These are phyloP conservation scores for Colletotrichum sp. DNA, from an alignment of 2,329 filamentous ascomycete genomes.

Conservation along the genomic window DNA sequence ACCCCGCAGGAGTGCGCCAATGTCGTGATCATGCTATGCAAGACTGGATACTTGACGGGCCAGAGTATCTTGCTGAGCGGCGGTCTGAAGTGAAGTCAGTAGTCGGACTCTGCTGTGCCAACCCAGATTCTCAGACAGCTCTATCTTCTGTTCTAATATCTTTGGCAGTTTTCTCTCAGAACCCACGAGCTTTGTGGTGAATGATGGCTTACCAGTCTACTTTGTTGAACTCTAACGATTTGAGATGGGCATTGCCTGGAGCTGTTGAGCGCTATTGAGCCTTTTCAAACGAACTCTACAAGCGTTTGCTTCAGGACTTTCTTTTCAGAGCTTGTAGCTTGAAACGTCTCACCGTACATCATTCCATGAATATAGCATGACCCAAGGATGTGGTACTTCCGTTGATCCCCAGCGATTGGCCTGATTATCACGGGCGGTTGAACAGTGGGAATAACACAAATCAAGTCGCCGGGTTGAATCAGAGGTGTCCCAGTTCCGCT, in stretches of 20 bases:
- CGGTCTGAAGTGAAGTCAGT: slow-evolving; percentile 48
- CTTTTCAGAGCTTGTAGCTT: not conserved
- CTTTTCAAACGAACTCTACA: not conserved
- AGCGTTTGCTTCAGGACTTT: not conserved
- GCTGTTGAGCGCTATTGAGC: no score
- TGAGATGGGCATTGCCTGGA: no score
- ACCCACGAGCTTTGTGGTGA: not conserved
- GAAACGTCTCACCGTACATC: not conserved
- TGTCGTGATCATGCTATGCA: slow-evolving; percentile 63
- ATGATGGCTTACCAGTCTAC: no score
- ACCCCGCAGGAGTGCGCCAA: slow-evolving; percentile 65
- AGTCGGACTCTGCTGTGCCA: not conserved
- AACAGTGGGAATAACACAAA: not conserved
- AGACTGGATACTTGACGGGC: slow-evolving; percentile 65
- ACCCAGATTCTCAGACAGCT: not conserved
- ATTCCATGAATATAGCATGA: not conserved
- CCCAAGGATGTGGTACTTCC: not conserved
- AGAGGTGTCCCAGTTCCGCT: not conserved
- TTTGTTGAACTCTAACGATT: no score
- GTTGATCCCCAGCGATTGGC: not conserved
- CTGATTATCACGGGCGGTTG: not conserved
- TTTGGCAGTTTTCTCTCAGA: not conserved
- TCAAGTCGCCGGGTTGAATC: not conserved
- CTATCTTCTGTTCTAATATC: not conserved
- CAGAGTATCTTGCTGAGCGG: slow-evolving; percentile 60